A percentile compares a stretch with the other conserved stretches of the same genome.
Conservation (phyloP, 495 filamentous ascomycete genomes). For the Aspergillus nidulans region DNA sequence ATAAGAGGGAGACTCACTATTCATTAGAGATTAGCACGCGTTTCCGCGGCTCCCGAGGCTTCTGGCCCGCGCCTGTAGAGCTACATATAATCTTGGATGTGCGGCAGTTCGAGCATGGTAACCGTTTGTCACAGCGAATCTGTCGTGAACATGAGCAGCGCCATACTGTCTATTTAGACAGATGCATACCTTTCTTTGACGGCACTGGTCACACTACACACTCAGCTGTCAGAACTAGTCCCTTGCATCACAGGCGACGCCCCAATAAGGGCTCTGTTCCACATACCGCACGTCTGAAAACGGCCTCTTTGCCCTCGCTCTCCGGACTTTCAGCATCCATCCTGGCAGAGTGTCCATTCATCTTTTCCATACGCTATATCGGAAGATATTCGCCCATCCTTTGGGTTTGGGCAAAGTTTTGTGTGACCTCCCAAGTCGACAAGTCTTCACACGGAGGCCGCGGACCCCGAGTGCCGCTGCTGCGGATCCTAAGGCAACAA, state of each 20-base stretch:
- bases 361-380: not conserved
- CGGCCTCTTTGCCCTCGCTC: constrained; percentile 22
- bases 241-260: not conserved
- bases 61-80: constrained; percentile 57
- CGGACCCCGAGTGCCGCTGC: constrained; percentile 13
- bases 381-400: not conserved
- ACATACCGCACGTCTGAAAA: constrained; percentile 34
- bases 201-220: constrained; percentile 47
- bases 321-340: constrained; percentile 40
- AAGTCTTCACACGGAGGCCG: constrained; percentile 12
- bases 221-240: constrained; percentile 5
- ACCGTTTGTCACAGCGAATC: constrained; percentile 43
- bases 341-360: not conserved
- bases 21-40: constrained; percentile 64
- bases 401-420: not conserved
- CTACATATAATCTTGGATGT: constrained; percentile 44
- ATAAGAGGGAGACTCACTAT: constrained; percentile 51
- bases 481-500: not conserved
- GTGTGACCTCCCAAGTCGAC: not conserved
- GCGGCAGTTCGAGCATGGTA: constrained; percentile 46
- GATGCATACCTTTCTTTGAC: constrained; percentile 43
- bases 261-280: not conserved
- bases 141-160: constrained; percentile 10
- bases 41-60: constrained; percentile 54
- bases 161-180: too few species aligned